Evolutionary conservation across 2,329 filamentous ascomycete species (phyloP), one percentile per base, ranked within the genome.

Genomic region (Neoascochyta sp.): DNA sequence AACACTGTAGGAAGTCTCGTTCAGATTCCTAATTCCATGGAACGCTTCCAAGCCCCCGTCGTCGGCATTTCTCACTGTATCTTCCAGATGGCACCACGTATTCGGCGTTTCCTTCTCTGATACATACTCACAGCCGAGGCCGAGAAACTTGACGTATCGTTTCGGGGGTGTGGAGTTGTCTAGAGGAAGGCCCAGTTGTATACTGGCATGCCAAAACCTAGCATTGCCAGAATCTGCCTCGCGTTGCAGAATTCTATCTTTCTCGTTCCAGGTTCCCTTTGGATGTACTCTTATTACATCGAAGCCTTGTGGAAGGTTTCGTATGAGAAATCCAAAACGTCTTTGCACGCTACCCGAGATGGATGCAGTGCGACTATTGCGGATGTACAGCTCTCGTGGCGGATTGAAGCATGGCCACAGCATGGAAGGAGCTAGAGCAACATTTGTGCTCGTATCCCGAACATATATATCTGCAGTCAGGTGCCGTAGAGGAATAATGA

Each of bases 271-370:
- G 4, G 29, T 16, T 5, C 24, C 21, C n/a, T 10, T 27, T 4
- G 41, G 34, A 4, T 7, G 24, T 3, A 28, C 36, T 5, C 7
- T 17, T 0, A 6, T 9, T 12, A 36, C 29, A 3, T 16, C 1
- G 3, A 33, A 11, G 3, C 27, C 32, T 10, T 11, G 4, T 6
- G 36, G 22, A 5, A 38, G 13, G 3, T 29, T 33, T 2, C 39
- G 34, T 12, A 45, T 20, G 8, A 45, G 32, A n/a, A 45, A 45
- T 2, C 32, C 44, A n/a, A 28, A 36, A 10, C 37, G 30, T 0
- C 41, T 29, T 8, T 24, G 24, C 3, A 38, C 12, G 9, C 34
- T 34, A 11, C 30, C 34, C 7, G 22, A 15, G 8, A 45, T 34
- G 3, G 36, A 29, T 0, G 28, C 15, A 3, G 29, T 32, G 4